Base-by-base conservation (phyloP, 108 stramenopile species). In the Nannochloropsis oceanica region DNA sequence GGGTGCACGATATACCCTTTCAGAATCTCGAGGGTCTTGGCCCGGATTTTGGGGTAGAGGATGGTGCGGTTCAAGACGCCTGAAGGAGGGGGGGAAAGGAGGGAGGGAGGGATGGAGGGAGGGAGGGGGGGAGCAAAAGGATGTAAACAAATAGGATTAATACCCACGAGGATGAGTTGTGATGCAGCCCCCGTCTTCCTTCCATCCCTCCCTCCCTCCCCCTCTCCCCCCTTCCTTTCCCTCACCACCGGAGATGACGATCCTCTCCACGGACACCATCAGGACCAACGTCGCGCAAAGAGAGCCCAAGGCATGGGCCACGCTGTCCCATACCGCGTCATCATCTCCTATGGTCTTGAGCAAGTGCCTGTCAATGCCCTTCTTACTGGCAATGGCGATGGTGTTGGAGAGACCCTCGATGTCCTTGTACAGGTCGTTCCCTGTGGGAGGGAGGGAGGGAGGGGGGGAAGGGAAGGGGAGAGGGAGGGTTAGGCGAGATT, bases 201-300 rank as follows among this genome's bases (percentile, higher is more conserved):
- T 79, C 79, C 79, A 1, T 79, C 79, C 24, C 80, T 83, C 7
- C 34, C 34, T 34, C 34, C 25, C 25, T 79, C 79, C 79, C 24
- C 5, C 79, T 3, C 80, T 83, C 7, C 34, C 34, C 5, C 34
- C 34, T 34, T 95, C 94, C 44, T 95, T 93, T 95, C 96, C 93
- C 13, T 97, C 89, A 12, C 98, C 98, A 46, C 98, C 98, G 13
- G 95, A 94, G 44, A 98, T 84, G 0, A 96, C 95, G 87, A 98
- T 98, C 81, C 89, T 91, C 89, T 98, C 95, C 26, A 94, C 91
- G 12, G 94, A 94, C 12, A 87, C 91, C 2, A 93, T 90, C 50
- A 98, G 91, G 1, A 96, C 85, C 27, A 97, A 84, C 13, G 93
- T 94, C 1, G 92, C 93, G 86, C 96, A 96, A 2, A 97, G 91